phyloP scores from a whole-genome alignment of 768 basidiomycete species.

The Chalciporus sphaerocephalus region DNA sequence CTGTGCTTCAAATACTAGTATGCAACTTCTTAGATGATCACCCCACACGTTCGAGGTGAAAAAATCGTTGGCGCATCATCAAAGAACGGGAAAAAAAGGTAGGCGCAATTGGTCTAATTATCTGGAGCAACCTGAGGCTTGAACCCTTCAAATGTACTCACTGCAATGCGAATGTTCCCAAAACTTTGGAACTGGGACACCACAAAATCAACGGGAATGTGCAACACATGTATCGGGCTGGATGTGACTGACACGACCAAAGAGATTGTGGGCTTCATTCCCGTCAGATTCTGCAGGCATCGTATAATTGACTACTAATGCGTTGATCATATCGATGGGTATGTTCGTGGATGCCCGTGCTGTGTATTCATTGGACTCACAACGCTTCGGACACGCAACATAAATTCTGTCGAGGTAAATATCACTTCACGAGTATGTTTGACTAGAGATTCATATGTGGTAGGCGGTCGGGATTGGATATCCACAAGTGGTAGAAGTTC shows the following conservation, averaged over 20 bases:
- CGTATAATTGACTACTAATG: neutral
- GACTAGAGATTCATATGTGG: too few species aligned
- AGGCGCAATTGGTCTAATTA: neutral
- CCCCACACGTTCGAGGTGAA: slow-evolving; percentile 37
- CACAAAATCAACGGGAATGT: slow-evolving; percentile 42
- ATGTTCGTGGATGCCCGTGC: too few species aligned
- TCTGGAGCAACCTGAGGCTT: too few species aligned
- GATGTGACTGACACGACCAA: slow-evolving; percentile 6
- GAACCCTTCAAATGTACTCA: too few species aligned
- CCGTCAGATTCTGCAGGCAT: neutral
- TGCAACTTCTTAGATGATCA: slow-evolving; percentile 38
- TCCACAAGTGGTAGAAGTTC: too few species aligned
- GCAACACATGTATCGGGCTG: slow-evolving; percentile 34
- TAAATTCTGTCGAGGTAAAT: too few species aligned
- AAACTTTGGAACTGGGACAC: slow-evolving; percentile 36
- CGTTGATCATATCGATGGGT: neutral
- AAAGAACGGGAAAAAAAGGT: slow-evolving; percentile 32
- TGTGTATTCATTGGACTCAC: too few species aligned
- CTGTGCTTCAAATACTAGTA: slow-evolving; percentile 37
- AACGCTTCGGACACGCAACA: too few species aligned
- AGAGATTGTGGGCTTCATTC: slow-evolving; percentile 12
- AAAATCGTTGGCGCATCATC: slow-evolving; percentile 40
- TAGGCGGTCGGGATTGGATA: too few species aligned
- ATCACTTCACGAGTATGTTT: too few species aligned
- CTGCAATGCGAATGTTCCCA: neutral